These are phyloP conservation scores for Pseudocercospora cruenta DNA, from an alignment of 2,329 filamentous ascomycete species.

Conservation along the genomic window DNA sequence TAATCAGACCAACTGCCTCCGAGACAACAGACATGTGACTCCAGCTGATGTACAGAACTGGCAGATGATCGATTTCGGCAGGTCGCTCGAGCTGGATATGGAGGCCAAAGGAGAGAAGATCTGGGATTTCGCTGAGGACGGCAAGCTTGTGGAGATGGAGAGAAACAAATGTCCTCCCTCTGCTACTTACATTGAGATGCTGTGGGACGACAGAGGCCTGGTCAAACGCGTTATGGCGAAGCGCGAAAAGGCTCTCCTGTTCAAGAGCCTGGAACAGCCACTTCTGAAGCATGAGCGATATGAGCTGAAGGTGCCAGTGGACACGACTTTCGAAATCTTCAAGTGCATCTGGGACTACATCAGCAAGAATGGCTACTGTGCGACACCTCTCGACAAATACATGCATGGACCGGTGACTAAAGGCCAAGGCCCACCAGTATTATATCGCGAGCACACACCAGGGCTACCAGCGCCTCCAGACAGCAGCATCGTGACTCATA, in stretches of 20 bases:
- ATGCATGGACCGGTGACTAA: background rate
- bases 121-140: slow-evolving; percentile 37
- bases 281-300: slow-evolving; percentile 38
- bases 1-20: slow-evolving; percentile 36
- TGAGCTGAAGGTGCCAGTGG: slow-evolving; percentile 38
- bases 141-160: slow-evolving; percentile 36
- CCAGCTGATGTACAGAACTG: slow-evolving; percentile 38
- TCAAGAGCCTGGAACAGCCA: slow-evolving; percentile 37
- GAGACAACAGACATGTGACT: slow-evolving; percentile 36
- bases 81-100: slow-evolving; percentile 42
- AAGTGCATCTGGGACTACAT: slow-evolving; percentile 42
- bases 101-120: slow-evolving; percentile 40
- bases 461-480: slow-evolving; percentile 2
- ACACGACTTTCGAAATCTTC: slow-evolving; percentile 37
- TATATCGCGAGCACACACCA: background rate
- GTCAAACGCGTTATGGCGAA: slow-evolving; percentile 38
- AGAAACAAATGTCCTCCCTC: slow-evolving; percentile 38
- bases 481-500: slow-evolving; percentile 28
- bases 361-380: slow-evolving; percentile 25
- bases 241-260: slow-evolving; percentile 35
- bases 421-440: slow-evolving; percentile 22
- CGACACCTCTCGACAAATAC: slow-evolving; percentile 16
- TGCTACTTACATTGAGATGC: slow-evolving; percentile 42
- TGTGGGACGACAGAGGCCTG: slow-evolving; percentile 38
- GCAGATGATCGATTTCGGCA: slow-evolving; percentile 36